phyloP scores from a whole-genome alignment of 371 early-diverging fungal genomes.

The Mucor piriformis region DNA sequence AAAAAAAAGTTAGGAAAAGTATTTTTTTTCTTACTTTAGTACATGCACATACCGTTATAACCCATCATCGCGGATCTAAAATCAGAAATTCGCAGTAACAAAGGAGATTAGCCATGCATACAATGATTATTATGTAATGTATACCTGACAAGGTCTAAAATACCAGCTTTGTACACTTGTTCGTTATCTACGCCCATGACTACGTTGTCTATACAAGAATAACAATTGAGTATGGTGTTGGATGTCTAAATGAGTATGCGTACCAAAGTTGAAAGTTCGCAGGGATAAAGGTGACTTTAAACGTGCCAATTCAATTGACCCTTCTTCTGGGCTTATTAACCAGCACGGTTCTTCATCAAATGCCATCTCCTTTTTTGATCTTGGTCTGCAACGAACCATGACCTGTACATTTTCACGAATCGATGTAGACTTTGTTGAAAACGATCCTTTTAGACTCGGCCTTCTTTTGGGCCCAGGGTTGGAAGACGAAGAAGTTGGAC shows the following conservation, averaged over 20 bases:
- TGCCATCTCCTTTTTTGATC: slow-evolving; percentile 25
- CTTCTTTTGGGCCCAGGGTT: not conserved
- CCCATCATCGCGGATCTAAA: slow-evolving; percentile 56
- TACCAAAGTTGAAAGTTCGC: slow-evolving; percentile 20
- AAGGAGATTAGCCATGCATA: not conserved
- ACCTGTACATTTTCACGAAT: slow-evolving; percentile 46
- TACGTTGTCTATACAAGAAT: slow-evolving; percentile 19
- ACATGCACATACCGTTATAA: slow-evolving; percentile 54
- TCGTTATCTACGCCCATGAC: slow-evolving; percentile 28
- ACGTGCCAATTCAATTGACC: slow-evolving; percentile 16
- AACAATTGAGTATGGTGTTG: not conserved
- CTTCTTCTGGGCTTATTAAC: slow-evolving; percentile 21
- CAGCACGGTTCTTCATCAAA: slow-evolving; percentile 28
- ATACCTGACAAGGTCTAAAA: slow-evolving; percentile 40
- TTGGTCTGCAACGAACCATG: slow-evolving; percentile 45
- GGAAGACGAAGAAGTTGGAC: slow-evolving; percentile 1
- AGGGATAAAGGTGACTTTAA: slow-evolving; percentile 8
- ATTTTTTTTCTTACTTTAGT: too few species aligned
- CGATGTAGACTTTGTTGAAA: slow-evolving; percentile 15
- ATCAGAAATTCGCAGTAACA: not conserved
- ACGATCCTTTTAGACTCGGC: slow-evolving; percentile 9
- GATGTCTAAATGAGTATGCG: not conserved
- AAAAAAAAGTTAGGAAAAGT: not conserved
- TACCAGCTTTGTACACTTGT: slow-evolving; percentile 34
- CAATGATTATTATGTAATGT: not conserved